Base-by-base conservation (phyloP, 1,284 basidiomycete species). In the Heterobasidion parviporum region DNA sequence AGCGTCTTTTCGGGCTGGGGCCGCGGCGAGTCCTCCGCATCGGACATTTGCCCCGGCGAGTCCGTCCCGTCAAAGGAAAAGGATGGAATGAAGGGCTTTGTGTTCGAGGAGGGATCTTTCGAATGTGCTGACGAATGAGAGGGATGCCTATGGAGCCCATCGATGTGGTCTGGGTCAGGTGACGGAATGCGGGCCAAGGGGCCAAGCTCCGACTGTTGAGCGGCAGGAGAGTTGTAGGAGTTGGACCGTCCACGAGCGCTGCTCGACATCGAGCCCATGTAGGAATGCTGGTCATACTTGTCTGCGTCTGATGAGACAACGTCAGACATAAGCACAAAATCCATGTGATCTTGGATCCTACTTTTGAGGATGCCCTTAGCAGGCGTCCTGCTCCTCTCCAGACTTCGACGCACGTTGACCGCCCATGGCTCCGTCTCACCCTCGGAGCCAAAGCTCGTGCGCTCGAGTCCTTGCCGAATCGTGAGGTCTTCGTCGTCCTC, bases 331-430 rank as follows among this genome's bases (percentile, higher is more conserved):
- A 26, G 26, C 26, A 26, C 26, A 26, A 26, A 26, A 6, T 26
- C 4, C 26, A 26, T 26, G 26, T 26, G 26, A 26, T 26, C 26
- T 26, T 26, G 4, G 34, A 1, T 80, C 87, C 66, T 66, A 94
- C 94, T 75, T 79, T 97, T 98, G 61, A 98, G 73, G 61, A 98
- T 98, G 41, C 94, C 89, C 70, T 82, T 91, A 48, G 83, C 75
- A 7, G 95, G 93, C 62, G 69, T 72, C 67, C 74, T 79, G 60
- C 74, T 77, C 70, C 73, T 75, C 73, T 87, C 92, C 53, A 80
- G 71, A 70, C 79, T 89, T 64, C 80, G 76, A 60, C 82, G 81
- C 57, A 84, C 72, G 66, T 88, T 84, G 60, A 78, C 78, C 54
- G 81, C 87, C 88, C 85, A 92, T 52, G 83, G 76, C 67, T 74